Base-by-base conservation (phyloP, 73 alveolate genomes). In the Paramecium caudatum region DNA sequence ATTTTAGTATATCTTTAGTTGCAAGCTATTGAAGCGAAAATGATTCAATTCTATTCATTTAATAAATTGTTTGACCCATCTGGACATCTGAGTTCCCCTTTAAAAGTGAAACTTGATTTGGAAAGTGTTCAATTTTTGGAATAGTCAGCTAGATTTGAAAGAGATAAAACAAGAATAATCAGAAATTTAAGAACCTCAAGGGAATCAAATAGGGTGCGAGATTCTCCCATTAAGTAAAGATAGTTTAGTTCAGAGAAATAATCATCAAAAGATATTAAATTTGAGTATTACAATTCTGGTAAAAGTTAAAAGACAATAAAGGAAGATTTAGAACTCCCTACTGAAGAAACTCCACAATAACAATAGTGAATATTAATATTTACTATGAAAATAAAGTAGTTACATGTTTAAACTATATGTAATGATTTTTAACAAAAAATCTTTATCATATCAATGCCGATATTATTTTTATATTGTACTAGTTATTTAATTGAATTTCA, bases 11-110 rank as follows among this genome's bases (percentile, higher is more conserved):
- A 41, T 23, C 16, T 74, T 74, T 21, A 65, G 88, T 63, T 74
- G 9, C 32, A 74, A 74, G 39, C 23, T 0, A 74, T 74, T 16
- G 88, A 74, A 45, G 17, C 36, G n/a, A 74, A 74, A 74, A 74
- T 37, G 39, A 74, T 74, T 63, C 17, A 16, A 21, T 74, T 74
- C 30, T 74, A 74, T 39, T 23, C 17, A 27, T 41, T 74, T 30
- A 63, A 74, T 43, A 74, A 74, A 39, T 7, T 36, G 27, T 74
- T 15, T 45, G 88, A 74, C 32, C 88, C 88, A 39, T 13, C 47
- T 43, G 7, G 32, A 43, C 2, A 17, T 16, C 32, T 74, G 43
- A 74, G 36, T 12, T 68, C 88, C 32, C 88, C 88, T 5, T 23
- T 74, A 25, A 27, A 74, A 74, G 19, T 74, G 19, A 74, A 74